Conservation (phyloP, 768 basidiomycete genomes). For the Russula compacta region DNA sequence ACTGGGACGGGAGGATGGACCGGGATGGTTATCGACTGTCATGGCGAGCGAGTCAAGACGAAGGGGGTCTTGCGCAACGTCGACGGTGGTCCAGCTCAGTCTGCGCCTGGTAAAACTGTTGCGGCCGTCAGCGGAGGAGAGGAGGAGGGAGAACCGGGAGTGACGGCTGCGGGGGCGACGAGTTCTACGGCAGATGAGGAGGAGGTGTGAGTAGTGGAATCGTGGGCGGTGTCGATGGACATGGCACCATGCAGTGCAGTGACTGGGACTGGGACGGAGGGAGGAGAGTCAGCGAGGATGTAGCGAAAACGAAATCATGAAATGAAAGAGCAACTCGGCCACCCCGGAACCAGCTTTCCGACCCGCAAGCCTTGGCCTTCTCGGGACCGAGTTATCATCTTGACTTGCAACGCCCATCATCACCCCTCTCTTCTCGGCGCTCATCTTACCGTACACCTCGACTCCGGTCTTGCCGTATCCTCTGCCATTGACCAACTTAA, state of each 20-base stretch:
- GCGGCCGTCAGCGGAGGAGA: conserved; percentile 25
- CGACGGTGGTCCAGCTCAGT: conserved; percentile 46
- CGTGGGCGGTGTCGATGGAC: not conserved
- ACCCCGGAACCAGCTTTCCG: too few species aligned
- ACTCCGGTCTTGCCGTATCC: too few species aligned
- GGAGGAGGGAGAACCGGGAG: conserved; percentile 47
- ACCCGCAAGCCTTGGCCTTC: too few species aligned
- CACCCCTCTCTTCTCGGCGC: too few species aligned
- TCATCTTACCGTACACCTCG: too few species aligned
- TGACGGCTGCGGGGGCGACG: conserved; percentile 36
- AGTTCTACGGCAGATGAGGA: conserved; percentile 51
- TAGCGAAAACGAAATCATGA: too few species aligned
- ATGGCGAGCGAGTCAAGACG: conserved; percentile 29
- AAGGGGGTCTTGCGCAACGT: conserved; percentile 41
- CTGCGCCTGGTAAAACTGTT: conserved; percentile 39
- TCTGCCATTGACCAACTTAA: too few species aligned
- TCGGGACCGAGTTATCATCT: too few species aligned
- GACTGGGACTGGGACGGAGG: not conserved
- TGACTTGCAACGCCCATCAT: too few species aligned
- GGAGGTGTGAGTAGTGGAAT: conserved; percentile 27
- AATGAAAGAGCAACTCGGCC: too few species aligned
- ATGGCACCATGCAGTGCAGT: not conserved
- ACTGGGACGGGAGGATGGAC: conserved; percentile 14
- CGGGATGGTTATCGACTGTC: conserved; percentile 14
- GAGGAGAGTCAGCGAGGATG: not conserved